phyloP scores from a whole-genome alignment of 1,139 yeast species.

The Pichia inconspicua region DNA sequence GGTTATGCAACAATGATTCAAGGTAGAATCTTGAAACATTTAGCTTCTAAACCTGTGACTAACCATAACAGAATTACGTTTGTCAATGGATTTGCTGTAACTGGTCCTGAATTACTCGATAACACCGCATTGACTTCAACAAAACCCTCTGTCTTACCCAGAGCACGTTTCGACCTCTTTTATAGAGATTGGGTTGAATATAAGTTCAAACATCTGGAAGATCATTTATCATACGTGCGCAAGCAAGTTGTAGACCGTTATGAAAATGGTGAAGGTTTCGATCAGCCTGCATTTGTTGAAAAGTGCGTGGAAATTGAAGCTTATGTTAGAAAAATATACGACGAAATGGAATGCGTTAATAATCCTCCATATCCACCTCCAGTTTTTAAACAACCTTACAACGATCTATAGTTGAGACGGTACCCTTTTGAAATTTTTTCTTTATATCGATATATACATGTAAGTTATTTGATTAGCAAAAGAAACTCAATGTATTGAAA shows the following conservation, averaged over 20 bases:
- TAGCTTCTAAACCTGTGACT: constrained; percentile 32
- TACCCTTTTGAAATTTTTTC: neutral
- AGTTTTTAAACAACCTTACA: constrained; percentile 22
- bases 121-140: constrained; percentile 29
- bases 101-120: constrained; percentile 27
- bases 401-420: neutral
- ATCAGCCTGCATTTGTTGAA: constrained; percentile 21
- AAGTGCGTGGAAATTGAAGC: constrained; percentile 22
- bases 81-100: constrained; percentile 26
- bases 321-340: constrained; percentile 22
- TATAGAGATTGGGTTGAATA: constrained; percentile 33
- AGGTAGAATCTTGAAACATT: constrained; percentile 32
- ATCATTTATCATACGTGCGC: constrained; percentile 29
- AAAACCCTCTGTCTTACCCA: constrained; percentile 32
- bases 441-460: neutral
- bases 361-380: constrained; percentile 27
- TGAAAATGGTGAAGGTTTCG: constrained; percentile 20
- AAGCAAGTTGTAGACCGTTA: constrained; percentile 17
- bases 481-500: constrained; percentile 30
- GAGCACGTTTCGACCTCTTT: constrained; percentile 29
- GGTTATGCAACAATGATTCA: constrained; percentile 32
- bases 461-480: constrained; percentile 1
- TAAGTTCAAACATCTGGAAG: constrained; percentile 30
- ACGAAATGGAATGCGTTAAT: constrained; percentile 28
- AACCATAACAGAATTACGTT: constrained; percentile 30